A percentile compares a stretch with the other conserved stretches of the same genome.
phyloP scores from a whole-genome alignment of 2,329 filamentous ascomycete genomes.

The Arthrobotrys conoides region DNA sequence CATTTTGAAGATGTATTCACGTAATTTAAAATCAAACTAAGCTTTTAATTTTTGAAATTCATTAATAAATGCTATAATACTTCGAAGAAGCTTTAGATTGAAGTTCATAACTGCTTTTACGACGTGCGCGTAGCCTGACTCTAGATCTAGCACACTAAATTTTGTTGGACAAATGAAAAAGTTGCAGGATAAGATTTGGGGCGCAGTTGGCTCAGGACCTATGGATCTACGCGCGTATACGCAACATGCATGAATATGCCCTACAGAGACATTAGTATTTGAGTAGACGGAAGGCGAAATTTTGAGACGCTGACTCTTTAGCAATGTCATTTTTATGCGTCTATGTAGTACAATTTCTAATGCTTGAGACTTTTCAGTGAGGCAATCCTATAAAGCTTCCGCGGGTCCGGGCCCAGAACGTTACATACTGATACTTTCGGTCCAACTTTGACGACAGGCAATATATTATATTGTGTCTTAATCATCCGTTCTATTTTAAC shows the following conservation, averaged over 20 bases:
- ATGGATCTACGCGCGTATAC: not conserved
- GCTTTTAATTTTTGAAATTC: no score
- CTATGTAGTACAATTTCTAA: not conserved
- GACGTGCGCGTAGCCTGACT: no score
- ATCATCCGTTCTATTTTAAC: not conserved
- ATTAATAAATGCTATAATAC: no score
- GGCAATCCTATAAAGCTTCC: not conserved
- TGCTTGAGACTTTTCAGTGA: not conserved
- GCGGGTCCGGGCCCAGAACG: not conserved
- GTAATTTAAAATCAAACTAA: no score
- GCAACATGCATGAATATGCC: not conserved
- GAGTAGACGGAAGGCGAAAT: no score
- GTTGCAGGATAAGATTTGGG: not conserved
- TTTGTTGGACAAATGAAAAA: not conserved
- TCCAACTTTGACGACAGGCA: not conserved
- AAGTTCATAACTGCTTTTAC: no score
- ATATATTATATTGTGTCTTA: not conserved
- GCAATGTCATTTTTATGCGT: not conserved
- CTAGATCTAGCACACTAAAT: no score
- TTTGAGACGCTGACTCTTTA: not conserved
- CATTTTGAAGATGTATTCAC: no score
- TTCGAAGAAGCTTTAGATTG: no score
- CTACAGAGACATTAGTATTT: not conserved
- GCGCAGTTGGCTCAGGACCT: no score
- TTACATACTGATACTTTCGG: not conserved